These are phyloP conservation scores for Cercis canadensis DNA, from an alignment of 306 rosid genomes.

Conservation along the genomic window DNA sequence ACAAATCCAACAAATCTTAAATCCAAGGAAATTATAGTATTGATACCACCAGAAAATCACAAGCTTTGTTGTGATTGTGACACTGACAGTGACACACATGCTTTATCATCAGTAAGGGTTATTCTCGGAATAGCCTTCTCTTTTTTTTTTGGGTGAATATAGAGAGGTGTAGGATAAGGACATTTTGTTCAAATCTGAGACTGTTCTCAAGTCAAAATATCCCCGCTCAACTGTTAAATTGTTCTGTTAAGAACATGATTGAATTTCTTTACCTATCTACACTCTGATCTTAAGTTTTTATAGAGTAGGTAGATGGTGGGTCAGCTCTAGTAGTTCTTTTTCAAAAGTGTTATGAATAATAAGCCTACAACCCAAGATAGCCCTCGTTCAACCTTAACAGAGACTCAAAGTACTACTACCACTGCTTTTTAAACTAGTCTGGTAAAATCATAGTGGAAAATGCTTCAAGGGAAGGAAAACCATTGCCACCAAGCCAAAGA, in stretches of 20 bases:
- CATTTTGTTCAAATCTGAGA: too few species aligned
- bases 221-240: background rate
- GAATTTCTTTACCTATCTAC: background rate
- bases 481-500: background rate
- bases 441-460: background rate
- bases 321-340: background rate
- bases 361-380: background rate
- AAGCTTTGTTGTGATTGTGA: too few species aligned
- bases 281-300: too few species aligned
- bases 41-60: too few species aligned
- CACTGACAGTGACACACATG: too few species aligned
- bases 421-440: slow-evolving; percentile 24
- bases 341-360: background rate
- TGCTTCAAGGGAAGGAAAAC: background rate
- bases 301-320: background rate
- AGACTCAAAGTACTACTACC: background rate
- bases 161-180: too few species aligned
- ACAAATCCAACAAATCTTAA: too few species aligned
- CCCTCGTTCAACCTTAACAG: slow-evolving; percentile 6
- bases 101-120: too few species aligned
- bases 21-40: too few species aligned
- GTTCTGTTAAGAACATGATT: background rate
- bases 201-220: too few species aligned
- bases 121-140: background rate
- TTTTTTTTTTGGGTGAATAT: too few species aligned